phyloP scores from a whole-genome alignment of 768 basidiomycete genomes.

The Russula lepida region DNA sequence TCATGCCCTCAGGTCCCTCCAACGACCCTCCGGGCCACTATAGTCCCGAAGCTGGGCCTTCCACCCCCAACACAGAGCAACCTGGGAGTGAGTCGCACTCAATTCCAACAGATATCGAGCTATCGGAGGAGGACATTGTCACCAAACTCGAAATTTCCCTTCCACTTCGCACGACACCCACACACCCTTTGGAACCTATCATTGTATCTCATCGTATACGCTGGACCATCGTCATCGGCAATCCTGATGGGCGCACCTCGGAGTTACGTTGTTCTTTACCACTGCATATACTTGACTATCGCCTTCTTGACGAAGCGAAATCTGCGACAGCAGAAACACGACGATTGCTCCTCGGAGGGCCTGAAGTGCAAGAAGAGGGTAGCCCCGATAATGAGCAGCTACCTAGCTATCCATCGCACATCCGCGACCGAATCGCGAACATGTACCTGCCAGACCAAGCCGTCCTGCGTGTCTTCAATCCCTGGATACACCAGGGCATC shows the following conservation, averaged over 20 bases:
- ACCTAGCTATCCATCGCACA: slow-evolving; percentile 83
- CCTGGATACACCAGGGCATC: slow-evolving; percentile 43
- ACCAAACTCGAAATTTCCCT: slow-evolving; percentile 53
- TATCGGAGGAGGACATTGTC: slow-evolving; percentile 41
- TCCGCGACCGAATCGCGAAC: slow-evolving; percentile 82
- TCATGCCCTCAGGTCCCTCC: not conserved
- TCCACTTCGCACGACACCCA: slow-evolving; percentile 55
- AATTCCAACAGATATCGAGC: slow-evolving; percentile 22
- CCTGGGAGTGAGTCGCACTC: not conserved
- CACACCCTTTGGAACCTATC: slow-evolving; percentile 70
- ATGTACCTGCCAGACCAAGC: slow-evolving; percentile 59
- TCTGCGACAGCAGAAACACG: slow-evolving; percentile 66
- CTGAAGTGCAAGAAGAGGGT: slow-evolving; percentile 33
- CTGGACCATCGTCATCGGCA: slow-evolving; percentile 72
- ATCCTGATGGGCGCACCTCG: slow-evolving; percentile 85
- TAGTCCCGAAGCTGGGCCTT: slow-evolving; percentile 3
- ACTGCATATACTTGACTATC: slow-evolving; percentile 69
- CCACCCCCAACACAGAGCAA: not conserved
- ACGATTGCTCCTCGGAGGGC: slow-evolving; percentile 48
- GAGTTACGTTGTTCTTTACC: slow-evolving; percentile 94
- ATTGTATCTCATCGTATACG: slow-evolving; percentile 68
- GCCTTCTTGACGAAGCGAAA: slow-evolving; percentile 67
- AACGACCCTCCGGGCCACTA: not conserved
- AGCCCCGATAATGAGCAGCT: slow-evolving; percentile 68
- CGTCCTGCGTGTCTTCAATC: slow-evolving; percentile 56